Evolutionary conservation across 2,329 filamentous ascomycete genomes (phyloP), one percentile per base, ranked within the genome.

Genomic region (Helicocarpus griseus): DNA sequence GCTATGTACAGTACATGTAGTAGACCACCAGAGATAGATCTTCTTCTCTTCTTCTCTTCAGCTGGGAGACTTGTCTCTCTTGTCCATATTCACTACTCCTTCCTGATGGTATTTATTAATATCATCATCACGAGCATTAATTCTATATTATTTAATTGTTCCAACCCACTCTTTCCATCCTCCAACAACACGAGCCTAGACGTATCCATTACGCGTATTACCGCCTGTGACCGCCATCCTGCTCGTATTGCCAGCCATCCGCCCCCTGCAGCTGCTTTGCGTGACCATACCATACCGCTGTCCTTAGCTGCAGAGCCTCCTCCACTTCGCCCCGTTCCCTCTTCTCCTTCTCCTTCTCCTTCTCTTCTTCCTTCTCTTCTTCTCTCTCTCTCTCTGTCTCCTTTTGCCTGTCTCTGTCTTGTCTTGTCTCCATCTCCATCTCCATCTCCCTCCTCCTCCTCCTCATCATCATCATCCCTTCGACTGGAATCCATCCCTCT

Each of bases 321-420:
- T 28, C 17, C n/a, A 17, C 9, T 9, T 35, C 44, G 11, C 28
- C 7, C n/a, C 26, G n/a, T 33, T 21, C 28, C 21, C 24, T 47
- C 44, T 5, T 47, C 19, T 47, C 28, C 53, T 24, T 22, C 14
- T 29, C 4, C 11, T 11, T 48, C 29, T 41, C 38, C 17, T 17
- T 46, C 31, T 49, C 22, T 40, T 54, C 19, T 44, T 47, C 7
- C 17, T 52, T 45, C 35, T 55, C 17, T 51, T 47, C 53, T 56
- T 59, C 59, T 58, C 58, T 60, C 58, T 59, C 56, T 56, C 55
- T 58, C 56, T 58, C 56, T 55, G 53, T 54, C 47, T 54, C 56
- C 52, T 43, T 59, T 56, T 55, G 58, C 58, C 62, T 56, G 58
- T 62, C 55, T 59, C 62, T 62, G 55, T 57, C 56, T 50, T 55